A percentile compares a stretch with the other conserved stretches of the same genome.
Conservation (phyloP, 2,329 filamentous ascomycete species). For the Scopulariopsis brevicaulis region DNA sequence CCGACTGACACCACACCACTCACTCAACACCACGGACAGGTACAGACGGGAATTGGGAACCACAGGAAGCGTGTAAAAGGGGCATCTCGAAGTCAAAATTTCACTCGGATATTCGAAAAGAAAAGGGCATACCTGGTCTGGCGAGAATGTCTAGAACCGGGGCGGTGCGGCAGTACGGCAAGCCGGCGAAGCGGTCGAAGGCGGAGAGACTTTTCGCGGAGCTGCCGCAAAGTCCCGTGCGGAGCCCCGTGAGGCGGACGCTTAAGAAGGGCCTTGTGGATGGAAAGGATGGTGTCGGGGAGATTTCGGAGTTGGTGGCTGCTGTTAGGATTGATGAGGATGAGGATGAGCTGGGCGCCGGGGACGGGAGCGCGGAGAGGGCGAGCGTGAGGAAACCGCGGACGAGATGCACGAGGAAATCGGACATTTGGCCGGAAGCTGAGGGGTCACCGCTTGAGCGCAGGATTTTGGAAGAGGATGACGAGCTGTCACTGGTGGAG, state of each 20-base stretch:
- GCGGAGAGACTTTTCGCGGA: constrained; percentile 38
- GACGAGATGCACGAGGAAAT: background rate
- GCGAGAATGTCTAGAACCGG: constrained; percentile 31
- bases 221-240: constrained; percentile 35
- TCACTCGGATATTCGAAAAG: background rate
- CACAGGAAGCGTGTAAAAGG: background rate
- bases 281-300: background rate
- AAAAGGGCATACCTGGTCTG: background rate
- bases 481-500: background rate
- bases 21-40: background rate
- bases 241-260: constrained; percentile 24
- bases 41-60: background rate
- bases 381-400: background rate
- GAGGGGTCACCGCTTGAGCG: background rate
- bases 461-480: background rate
- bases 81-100: background rate
- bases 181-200: constrained; percentile 31
- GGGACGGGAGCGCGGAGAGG: background rate
- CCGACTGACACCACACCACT: background rate
- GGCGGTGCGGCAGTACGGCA: constrained; percentile 38
- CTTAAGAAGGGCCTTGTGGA: background rate
- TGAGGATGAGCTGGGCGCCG: background rate
- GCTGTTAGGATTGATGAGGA: constrained; percentile 6
- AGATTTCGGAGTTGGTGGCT: background rate
- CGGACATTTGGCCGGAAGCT: background rate